These are phyloP conservation scores for Metschnikowia gruessii DNA, from an alignment of 805 yeast genomes.

Conservation along the genomic window DNA sequence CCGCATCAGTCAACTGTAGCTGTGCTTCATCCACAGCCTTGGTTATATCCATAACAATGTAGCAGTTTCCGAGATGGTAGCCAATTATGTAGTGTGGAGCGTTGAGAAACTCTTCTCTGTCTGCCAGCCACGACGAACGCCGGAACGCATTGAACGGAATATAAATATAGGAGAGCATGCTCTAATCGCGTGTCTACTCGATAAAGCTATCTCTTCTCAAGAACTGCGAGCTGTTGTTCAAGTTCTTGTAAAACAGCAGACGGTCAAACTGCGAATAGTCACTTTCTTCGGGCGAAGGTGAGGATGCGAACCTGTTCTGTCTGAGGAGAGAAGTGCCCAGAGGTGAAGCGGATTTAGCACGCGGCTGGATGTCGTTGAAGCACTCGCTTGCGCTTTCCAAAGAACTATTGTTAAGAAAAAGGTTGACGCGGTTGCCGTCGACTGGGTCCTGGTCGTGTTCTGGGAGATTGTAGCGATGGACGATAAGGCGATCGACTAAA, in stretches of 20 bases:
- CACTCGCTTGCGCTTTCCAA: neutral
- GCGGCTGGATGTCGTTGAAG: neutral
- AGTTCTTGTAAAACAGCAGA: slow-evolving; percentile 25
- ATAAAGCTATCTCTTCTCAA: slow-evolving; percentile 41
- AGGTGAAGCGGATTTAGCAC: neutral
- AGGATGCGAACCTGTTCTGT: neutral
- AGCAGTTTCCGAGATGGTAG: slow-evolving; percentile 23
- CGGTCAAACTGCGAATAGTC: slow-evolving; percentile 16
- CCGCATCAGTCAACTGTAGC: slow-evolving; percentile 2
- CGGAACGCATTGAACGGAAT: slow-evolving; percentile 33
- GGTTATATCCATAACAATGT: slow-evolving; percentile 20
- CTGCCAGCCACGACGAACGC: slow-evolving; percentile 14
- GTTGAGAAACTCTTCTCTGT: neutral
- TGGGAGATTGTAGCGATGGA: slow-evolving; percentile 8
- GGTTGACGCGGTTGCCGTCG: neutral
- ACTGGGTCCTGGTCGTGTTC: slow-evolving; percentile 5
- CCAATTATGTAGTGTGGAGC: slow-evolving; percentile 23
- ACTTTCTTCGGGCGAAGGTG: slow-evolving; percentile 15
- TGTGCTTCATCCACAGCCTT: neutral
- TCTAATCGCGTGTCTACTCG: slow-evolving; percentile 1
- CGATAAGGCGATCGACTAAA: slow-evolving; percentile 7
- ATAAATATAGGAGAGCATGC: slow-evolving; percentile 30
- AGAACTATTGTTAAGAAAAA: neutral
- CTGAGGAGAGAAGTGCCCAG: neutral
- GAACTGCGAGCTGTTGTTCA: slow-evolving; percentile 43